Evolutionary conservation across 2,329 filamentous ascomycete genomes (phyloP).

Genomic region (Thyridium curvatum): DNA sequence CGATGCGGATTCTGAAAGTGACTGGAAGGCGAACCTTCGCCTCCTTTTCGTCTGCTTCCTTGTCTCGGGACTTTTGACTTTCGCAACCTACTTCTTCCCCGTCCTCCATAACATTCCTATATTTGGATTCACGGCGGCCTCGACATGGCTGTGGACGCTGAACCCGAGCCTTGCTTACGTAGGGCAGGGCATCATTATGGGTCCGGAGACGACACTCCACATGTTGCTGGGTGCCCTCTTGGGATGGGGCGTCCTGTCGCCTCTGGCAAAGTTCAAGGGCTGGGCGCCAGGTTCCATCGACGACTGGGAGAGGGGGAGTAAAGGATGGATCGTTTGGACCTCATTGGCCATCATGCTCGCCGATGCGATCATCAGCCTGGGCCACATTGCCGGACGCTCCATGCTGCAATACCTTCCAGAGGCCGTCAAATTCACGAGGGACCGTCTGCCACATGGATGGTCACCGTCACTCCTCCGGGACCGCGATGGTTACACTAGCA

Average conservation of each 20-base stretch:
- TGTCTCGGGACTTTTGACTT: slow-evolving; percentile 61
- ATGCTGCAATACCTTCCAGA: slow-evolving; percentile 8
- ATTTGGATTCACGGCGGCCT: slow-evolving; percentile 68
- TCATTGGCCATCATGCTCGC: slow-evolving; percentile 95
- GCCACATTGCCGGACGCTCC: slow-evolving; percentile 54
- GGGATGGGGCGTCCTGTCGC: slow-evolving; percentile 88
- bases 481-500: slow-evolving; percentile 12
- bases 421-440: not conserved
- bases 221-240: slow-evolving; percentile 88
- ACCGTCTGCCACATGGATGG: not conserved
- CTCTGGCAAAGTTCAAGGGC: slow-evolving; percentile 73
- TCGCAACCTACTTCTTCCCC: slow-evolving; percentile 86
- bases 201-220: slow-evolving; percentile 85
- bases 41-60: slow-evolving; percentile 51
- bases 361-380: slow-evolving; percentile 82
- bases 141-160: slow-evolving; percentile 87
- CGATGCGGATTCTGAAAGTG: slow-evolving; percentile 17
- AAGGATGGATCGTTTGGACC: slow-evolving; percentile 98
- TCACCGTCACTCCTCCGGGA: not conserved
- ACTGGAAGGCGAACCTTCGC: slow-evolving; percentile 41
- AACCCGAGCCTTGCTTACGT: slow-evolving; percentile 97
- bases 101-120: slow-evolving; percentile 79
- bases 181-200: slow-evolving; percentile 98
- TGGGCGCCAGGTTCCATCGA: slow-evolving; percentile 86
- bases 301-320: slow-evolving; percentile 89